Base-by-base conservation (phyloP, 371 early-diverging fungal species). In the Amoeboradix gromovi region DNA sequence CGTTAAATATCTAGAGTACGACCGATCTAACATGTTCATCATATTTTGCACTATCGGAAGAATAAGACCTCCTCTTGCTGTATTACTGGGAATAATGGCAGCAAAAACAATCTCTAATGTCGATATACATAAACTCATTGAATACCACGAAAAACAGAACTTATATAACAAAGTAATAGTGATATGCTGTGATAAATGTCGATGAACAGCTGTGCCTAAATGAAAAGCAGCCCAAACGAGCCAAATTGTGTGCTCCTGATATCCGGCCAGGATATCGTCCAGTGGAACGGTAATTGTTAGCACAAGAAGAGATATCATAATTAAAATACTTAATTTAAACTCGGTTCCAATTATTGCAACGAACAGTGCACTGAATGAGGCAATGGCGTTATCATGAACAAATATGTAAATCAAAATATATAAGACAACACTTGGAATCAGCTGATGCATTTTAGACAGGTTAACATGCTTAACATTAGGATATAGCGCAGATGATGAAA, bases 51-150 rank as follows among this genome's bases (percentile, higher is more conserved):
- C 84, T 0, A 86, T 80, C 5, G 86, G 86, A 30, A 79, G 78
- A 0, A 86, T 75, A 31, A 86, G 84, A 27, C 86, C 84, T 28
- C 85, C 85, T 66, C 86, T 79, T n/a, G 86, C 86, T 0, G 83
- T 82, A 71, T 86, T 86, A 30, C 82, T 82, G 1, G 86, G 86
- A 28, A 86, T 83, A 72, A 86, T 83, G 0, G 86, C 84, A 1
- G 83, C 85, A 31, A 86, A 69, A 17, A 78, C 66, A 27, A 85
- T 68, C 72, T 86, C 86, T 73, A 77, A 80, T 17, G 80, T 31
- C 12, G 78, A 73, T 69, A 83, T 74, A 12, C 84, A 81, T 70
- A 85, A 85, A 12, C 79, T 85, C 1, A 86, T 74, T 5, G 85
- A 84, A 22, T 80, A 68, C 28, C 78, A 73, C 1, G 78, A 80